Base-by-base conservation (phyloP, 2,329 filamentous ascomycete genomes). In the Verticillium isaacii region DNA sequence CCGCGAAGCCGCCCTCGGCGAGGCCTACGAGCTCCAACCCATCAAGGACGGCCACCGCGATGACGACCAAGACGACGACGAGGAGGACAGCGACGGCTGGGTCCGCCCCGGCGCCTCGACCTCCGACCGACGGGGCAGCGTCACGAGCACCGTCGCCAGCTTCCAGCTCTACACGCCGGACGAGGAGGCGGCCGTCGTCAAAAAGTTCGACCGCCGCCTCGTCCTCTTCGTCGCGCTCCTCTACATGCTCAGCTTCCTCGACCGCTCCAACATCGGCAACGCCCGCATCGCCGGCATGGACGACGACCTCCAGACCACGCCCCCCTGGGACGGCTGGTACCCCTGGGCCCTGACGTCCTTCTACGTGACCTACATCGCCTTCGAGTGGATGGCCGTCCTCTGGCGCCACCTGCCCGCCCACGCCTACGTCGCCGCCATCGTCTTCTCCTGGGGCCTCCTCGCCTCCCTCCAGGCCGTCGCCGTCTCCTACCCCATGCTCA, bases 171-270 rank as follows among this genome's bases (percentile, higher is more conserved):
- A 83, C 62, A 82, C 82, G 3, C 76, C 78, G 0, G 88, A 93
- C 60, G 93, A 97, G 73, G 93, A 96, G 71, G 77, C 73, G 25
- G 78, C 80, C 4, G 88, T 96, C 9, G 81, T 93, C 61, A 82
- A 80, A 70, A 93, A 91, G 76, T 86, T 97, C 67, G 93, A 97
- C 73, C 81, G 85, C 61, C 85, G 83, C 66, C 82, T 97, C 60
- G 91, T 96, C 6, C 73, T 91, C 1, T 96, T 97, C 71, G 83
- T 97, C 65, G 90, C 91, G 12, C 73, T 94, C 62, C 81, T 97
- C 14, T 97, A 95, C 72, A 84, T 96, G 80, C 79, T 97, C 64
- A 90, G 88, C 65, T 97, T 96, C 72, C 76, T 97, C 66, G 93
- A 97, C 74, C 84, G 93, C 66, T 93, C 91, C 19, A 96, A 87